Evolutionary conservation across 163 green algal species (phyloP).

Genomic region (Scenedesmus sp.): DNA sequence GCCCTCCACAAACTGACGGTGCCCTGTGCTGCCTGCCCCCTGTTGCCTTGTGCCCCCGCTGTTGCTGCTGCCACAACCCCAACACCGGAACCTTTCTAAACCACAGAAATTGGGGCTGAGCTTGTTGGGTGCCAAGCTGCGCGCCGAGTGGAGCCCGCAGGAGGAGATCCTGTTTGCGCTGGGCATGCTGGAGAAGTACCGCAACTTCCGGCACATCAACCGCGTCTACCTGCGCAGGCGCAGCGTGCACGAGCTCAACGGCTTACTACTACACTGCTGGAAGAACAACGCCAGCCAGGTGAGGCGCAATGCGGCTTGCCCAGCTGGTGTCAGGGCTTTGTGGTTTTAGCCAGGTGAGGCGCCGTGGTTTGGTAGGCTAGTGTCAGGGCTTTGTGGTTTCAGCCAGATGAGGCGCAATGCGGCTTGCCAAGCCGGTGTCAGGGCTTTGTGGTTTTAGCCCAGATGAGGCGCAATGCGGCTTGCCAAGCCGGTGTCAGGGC

Average conservation of each 20-base stretch:
- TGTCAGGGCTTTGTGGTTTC: too few relatives aligned
- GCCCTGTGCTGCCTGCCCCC: neutral
- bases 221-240: neutral
- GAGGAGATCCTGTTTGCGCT: conserved; percentile 42
- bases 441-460: too few relatives aligned
- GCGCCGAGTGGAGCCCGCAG: neutral
- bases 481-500: too few relatives aligned
- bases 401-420: too few relatives aligned
- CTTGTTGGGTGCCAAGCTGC: conserved; percentile 24
- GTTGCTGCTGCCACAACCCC: neutral
- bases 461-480: too few relatives aligned
- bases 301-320: too few relatives aligned
- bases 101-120: conserved; percentile 17
- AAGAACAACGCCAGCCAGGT: conserved; percentile 1
- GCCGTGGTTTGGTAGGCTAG: too few relatives aligned
- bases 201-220: conserved; percentile 30
- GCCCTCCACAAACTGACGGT: too few relatives aligned
- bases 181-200: conserved; percentile 45
- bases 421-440: too few relatives aligned
- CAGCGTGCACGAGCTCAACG: conserved; percentile 44
- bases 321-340: too few relatives aligned
- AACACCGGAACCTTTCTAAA: too few relatives aligned
- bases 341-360: too few relatives aligned
- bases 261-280: conserved; percentile 46
- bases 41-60: neutral